Percentiles rank a stretch among this genome's conserved stretches.
phyloP scores from a whole-genome alignment of 2,329 filamentous ascomycete genomes.

The Fusarium sp. region DNA sequence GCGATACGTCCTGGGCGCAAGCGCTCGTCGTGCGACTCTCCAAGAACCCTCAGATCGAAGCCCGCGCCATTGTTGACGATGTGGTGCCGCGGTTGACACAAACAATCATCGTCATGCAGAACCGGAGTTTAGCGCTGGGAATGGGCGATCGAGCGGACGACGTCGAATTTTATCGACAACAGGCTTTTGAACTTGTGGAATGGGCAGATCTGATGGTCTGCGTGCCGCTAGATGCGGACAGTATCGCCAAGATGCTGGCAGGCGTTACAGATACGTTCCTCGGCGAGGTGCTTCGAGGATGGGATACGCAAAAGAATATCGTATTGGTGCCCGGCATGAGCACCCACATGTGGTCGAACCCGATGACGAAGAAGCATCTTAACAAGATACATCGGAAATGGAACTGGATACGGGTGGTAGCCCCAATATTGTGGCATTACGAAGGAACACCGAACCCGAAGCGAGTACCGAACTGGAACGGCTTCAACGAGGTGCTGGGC shows the following conservation, averaged over 20 bases:
- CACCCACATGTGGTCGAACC: constrained; percentile 88
- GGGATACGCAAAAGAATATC: constrained; percentile 88
- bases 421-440: constrained; percentile 86
- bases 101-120: constrained; percentile 69
- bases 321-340: constrained; percentile 91
- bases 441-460: constrained; percentile 63
- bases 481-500: constrained; percentile 76
- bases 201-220: constrained; percentile 91
- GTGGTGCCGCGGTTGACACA: constrained; percentile 71
- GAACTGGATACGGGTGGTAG: constrained; percentile 86
- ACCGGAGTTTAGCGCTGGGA: constrained; percentile 54
- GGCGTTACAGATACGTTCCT: constrained; percentile 85
- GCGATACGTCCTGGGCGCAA: constrained; percentile 73
- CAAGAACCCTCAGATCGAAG: constrained; percentile 71
- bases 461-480: constrained; percentile 69
- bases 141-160: constrained; percentile 54
- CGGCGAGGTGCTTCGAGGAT: constrained; percentile 83
- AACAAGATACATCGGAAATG: constrained; percentile 85
- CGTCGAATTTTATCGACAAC: constrained; percentile 61
- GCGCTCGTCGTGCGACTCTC: constrained; percentile 74
- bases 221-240: constrained; percentile 85
- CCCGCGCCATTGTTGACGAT: constrained; percentile 72
- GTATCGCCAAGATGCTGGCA: constrained; percentile 86
- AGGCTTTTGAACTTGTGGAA: constrained; percentile 75
- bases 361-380: constrained; percentile 87